Evolutionary conservation across 2,329 filamentous ascomycete species (phyloP), one percentile per base, ranked within the genome.

Genomic region (Monilinia aucupariae): DNA sequence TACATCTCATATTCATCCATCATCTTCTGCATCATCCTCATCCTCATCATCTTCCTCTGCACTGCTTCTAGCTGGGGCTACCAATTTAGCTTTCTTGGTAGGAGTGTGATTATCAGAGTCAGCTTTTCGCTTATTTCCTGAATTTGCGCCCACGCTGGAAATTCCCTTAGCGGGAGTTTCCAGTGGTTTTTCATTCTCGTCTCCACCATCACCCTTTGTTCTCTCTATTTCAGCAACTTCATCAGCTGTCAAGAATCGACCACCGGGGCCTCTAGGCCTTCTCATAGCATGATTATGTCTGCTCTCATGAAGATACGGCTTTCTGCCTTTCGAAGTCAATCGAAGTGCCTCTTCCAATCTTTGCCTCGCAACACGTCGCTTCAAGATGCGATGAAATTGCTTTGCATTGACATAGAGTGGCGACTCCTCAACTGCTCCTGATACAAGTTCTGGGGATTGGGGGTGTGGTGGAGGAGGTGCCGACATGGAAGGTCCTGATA

Each of bases 241-340:
- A 63, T 97, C 94, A 1, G 94, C 93, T 0, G 94, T 99, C 75
- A 99, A 79, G 81, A 99, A 99, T 30, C 94, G 88, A 27, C 94
- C 94, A 60, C 94, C 94, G 0, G 94, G 94, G 20, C 94, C 94
- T 74, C 94, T 86, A 34, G 94, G 94, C 71, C 94, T 82, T 64
- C 94, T 87, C 94, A 99, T 99, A 12, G 94, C 94, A 76, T 99
- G 94, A 73, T 97, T 97, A 76, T 99, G 94, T 72, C 94, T 85
- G 32, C 93, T 97, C 75, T 99, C 94, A 77, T 99, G 94, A 39
- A 99, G 82, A 72, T 99, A 99, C 4, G 94, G 94, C 78, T 97
- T 97, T 43, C 94, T 86, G 32, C 93, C 93, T 78, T 99, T 99
- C 12, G 89, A 96, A 0, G 94, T 97, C 64, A 97, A 79, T 49